Conservation (phyloP, 257 asterid genomes). For the Solanum corneliomulleri region DNA sequence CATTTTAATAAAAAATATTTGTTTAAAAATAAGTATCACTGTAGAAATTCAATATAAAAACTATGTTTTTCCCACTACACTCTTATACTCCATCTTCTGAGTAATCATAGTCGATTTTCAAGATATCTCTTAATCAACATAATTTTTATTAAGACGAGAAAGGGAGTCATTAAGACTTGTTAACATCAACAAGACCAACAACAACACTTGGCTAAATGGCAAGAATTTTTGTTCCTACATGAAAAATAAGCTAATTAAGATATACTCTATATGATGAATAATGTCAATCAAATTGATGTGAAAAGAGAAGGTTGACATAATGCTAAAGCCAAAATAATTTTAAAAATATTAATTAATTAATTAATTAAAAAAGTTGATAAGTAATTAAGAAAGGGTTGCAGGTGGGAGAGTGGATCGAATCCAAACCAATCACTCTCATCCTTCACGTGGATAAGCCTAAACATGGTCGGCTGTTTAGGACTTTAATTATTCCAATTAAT, state of each 20-base stretch:
- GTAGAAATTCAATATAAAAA: too few relatives aligned
- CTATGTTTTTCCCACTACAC: too few relatives aligned
- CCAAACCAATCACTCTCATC: constrained; percentile 20
- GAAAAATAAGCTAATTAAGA: neutral
- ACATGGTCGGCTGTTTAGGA: constrained; percentile 27
- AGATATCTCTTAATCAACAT: too few relatives aligned
- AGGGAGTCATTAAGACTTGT: neutral
- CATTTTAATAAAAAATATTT: too few relatives aligned
- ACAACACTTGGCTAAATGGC: neutral
- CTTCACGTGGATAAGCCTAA: constrained; percentile 24
- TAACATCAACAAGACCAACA: neutral
- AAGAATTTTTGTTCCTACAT: neutral
- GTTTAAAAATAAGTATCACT: too few relatives aligned
- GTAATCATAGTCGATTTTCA: too few relatives aligned
- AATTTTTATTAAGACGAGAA: too few relatives aligned
- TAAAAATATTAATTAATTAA: neutral
- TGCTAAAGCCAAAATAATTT: neutral
- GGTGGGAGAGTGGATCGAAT: constrained; percentile 3
- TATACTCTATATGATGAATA: neutral
- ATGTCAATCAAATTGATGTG: neutral
- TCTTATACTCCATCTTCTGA: too few relatives aligned
- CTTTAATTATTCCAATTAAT: constrained; percentile 4
- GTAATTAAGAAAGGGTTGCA: neutral
- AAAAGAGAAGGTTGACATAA: constrained; percentile 22
- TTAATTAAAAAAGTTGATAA: neutral